Conservation (phyloP, 768 basidiomycete genomes). For the Russula foetens region DNA sequence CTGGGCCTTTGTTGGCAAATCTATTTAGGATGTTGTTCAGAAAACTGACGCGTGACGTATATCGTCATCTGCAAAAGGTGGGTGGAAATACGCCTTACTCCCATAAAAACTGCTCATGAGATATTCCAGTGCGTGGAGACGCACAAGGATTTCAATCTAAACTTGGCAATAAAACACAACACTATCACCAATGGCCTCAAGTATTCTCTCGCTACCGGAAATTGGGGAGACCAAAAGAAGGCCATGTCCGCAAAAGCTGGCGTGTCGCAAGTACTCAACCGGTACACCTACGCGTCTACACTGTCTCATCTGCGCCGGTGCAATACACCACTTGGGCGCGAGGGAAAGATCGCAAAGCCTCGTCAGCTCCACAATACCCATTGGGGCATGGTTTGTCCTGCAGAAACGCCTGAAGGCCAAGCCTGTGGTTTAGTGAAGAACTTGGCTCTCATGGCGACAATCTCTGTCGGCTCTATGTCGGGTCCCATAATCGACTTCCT, state of each 20-base stretch:
- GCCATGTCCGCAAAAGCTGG: constrained; percentile 97
- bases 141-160: constrained; percentile 89
- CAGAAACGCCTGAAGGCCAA: constrained; percentile 98
- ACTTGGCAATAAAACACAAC: constrained; percentile 87
- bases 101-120: background rate
- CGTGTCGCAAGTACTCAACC: constrained; percentile 96
- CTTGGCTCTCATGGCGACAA: constrained; percentile 93
- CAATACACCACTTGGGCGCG: constrained; percentile 95
- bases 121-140: constrained; percentile 82
- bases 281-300: constrained; percentile 98
- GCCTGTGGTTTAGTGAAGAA: constrained; percentile 99
- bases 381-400: constrained; percentile 99
- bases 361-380: constrained; percentile 99
- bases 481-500: constrained; percentile 97
- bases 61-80: constrained; percentile 95
- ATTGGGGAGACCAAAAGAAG: constrained; percentile 99
- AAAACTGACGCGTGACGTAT: constrained; percentile 94
- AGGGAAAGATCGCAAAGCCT: constrained; percentile 98
- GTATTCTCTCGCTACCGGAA: constrained; percentile 96
- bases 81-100: constrained; percentile 7
- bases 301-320: constrained; percentile 96
- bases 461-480: constrained; percentile 93
- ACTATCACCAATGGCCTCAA: constrained; percentile 98
- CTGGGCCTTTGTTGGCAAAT: constrained; percentile 92
- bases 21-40: constrained; percentile 97